Base-by-base conservation (phyloP, 345 rosid species). In the Syzygium grande region DNA sequence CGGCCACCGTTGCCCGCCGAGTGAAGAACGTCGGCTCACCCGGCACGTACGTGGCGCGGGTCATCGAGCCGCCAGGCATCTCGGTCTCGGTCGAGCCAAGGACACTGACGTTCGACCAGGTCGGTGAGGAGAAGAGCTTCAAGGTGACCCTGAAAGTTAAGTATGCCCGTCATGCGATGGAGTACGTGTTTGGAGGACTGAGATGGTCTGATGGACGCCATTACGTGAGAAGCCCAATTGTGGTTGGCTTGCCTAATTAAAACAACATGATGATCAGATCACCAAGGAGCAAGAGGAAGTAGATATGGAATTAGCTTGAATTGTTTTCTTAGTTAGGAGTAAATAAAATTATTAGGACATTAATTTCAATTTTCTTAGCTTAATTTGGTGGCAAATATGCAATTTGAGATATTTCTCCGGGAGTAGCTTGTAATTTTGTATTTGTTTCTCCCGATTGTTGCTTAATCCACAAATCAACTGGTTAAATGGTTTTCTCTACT, bases 1-100 rank as follows among this genome's bases (percentile, higher is more conserved):
- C 90, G 13, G 89, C 91, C 19, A 93, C 93, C 0, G 38, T 95
- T 51, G 88, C 89, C 1, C 91, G 98, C 11, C 93, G 85, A 51
- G 86, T 97, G 87, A 96, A 91, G 94, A 96, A 95, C 88, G 98
- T 96, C 11, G 99, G 99, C 4, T 41, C 91, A 2, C 93, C 97
- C 4, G 92, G 93, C 15, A 91, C 29, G 6, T 96, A 95, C 56
- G 85, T 52, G 2, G 94, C 88, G 16, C 46, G 25, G 5, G 84
- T 94, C 6, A 87, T 85, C 12, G 87, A 91, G 56, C 97, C 98
- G 23, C 68, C 88, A 11, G 96, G 98, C 4, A 85, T 96, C 51
- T 88, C 92, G 3, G 93, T 94, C 29, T 23, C 85, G 1, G 96
- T 96, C 5, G 88, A 94, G 85, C 98, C 97, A 0, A 90, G 23